phyloP scores from a whole-genome alignment of 768 basidiomycete genomes.

The Hirschioporus abietinus region DNA sequence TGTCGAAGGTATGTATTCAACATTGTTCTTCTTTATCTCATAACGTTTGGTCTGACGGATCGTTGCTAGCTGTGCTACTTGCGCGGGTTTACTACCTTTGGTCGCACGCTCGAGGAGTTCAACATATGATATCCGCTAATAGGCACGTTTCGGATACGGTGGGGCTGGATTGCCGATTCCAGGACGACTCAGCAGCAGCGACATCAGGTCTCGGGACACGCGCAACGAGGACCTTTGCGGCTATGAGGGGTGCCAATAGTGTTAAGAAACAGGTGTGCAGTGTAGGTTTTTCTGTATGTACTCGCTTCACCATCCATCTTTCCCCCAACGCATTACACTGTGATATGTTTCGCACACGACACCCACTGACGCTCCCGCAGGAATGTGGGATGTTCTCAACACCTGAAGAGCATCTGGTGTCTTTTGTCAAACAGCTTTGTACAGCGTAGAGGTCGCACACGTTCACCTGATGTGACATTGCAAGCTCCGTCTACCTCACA shows the following conservation, averaged over 20 bases:
- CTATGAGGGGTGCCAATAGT: background rate
- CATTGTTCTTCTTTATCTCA: too few species aligned
- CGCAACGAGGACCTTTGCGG: background rate
- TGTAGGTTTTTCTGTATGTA: background rate
- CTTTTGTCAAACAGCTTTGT: slow-evolving; percentile 18
- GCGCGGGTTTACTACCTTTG: too few species aligned
- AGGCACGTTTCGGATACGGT: background rate
- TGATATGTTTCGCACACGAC: background rate
- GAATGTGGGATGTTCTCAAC: slow-evolving; percentile 35
- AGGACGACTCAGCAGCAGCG: background rate
- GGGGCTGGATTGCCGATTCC: background rate
- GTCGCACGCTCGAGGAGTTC: too few species aligned
- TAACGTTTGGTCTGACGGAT: too few species aligned
- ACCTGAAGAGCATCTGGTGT: slow-evolving; percentile 31
- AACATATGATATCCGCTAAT: too few species aligned
- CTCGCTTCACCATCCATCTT: background rate
- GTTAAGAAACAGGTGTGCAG: background rate
- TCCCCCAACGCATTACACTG: background rate
- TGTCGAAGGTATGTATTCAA: too few species aligned
- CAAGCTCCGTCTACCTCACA: slow-evolving; percentile 64
- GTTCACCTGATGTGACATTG: slow-evolving; percentile 32
- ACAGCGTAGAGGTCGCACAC: slow-evolving; percentile 22
- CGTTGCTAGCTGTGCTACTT: too few species aligned
- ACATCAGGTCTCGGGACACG: background rate
- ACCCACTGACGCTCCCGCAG: background rate